A percentile compares a stretch with the other conserved stretches of the same genome.
These are phyloP conservation scores for Ramaria sp. DNA, from an alignment of 768 basidiomycete species.

Conservation along the genomic window DNA sequence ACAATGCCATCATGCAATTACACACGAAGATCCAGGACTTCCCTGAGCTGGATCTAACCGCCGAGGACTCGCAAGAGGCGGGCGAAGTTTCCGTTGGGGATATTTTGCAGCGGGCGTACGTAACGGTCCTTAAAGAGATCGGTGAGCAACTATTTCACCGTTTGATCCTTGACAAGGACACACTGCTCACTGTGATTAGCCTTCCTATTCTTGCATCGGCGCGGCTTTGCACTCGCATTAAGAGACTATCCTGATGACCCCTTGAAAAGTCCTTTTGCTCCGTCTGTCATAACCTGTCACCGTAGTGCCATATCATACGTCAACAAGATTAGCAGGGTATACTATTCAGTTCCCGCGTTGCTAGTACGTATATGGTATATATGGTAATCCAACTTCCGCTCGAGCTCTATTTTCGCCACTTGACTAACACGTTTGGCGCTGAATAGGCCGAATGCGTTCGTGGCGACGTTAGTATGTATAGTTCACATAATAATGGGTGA, in stretches of 20 bases:
- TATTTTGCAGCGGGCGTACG: background rate
- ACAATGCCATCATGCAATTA: no score
- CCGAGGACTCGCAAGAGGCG: background rate
- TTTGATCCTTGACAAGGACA: background rate
- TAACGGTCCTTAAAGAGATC: background rate
- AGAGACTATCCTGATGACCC: constrained; percentile 54
- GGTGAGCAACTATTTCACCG: background rate
- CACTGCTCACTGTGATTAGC: constrained; percentile 24
- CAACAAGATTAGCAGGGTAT: constrained; percentile 34
- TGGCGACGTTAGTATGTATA: background rate
- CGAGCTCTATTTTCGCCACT: background rate
- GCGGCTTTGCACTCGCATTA: constrained; percentile 68
- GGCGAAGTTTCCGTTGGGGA: background rate
- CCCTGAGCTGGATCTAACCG: background rate
- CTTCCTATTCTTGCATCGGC: constrained; percentile 61
- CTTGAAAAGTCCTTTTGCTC: constrained; percentile 54
- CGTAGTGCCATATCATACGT: constrained; percentile 54
- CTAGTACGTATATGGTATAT: constrained; percentile 60
- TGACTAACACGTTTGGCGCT: background rate
- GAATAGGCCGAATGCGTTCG: constrained; percentile 7
- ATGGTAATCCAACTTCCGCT: constrained; percentile 25
- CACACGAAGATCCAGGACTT: background rate
- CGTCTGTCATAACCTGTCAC: constrained; percentile 59
- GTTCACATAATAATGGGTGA: background rate
- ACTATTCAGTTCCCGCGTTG: constrained; percentile 40